Evolutionary conservation across 192 early-diverging fungal species (phyloP), one percentile per base, ranked within the genome.

Genomic region (Coemansia sp.): DNA sequence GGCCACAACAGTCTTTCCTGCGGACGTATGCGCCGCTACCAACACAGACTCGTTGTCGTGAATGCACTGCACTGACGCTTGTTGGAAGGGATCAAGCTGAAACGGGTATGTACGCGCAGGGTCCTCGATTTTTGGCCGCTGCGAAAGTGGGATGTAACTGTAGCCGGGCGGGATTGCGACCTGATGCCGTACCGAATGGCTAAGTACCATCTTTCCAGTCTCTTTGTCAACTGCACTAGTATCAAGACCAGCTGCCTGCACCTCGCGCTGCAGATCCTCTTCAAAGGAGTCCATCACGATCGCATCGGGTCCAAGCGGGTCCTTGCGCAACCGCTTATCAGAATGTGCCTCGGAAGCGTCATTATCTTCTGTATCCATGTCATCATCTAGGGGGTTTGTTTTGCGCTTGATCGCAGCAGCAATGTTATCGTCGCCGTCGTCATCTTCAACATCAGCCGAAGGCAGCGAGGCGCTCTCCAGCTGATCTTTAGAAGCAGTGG

Each of bases 1-100:
- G n/a, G 96, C 96, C 23, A 98, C 91, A 3, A 98, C 96, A 0
- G 96, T 98, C 68, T 98, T 98, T 56, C 96, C 96, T 14, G 96
- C 96, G 39, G 90, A 93, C 1, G 96, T 98, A 53, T 98, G 96
- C 0, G 96, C 96, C 43, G 90, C 86, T 1, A 98, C 94, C 37
- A 98, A 70, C n/a, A 98, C 94, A 3, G 91, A 93, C 68, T 98
- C 96, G 39, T 86, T 83, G 62, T 92, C 81, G 62, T 96, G 83
- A 50, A 98, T 98, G 48, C 88, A 92, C 67, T 84, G 79, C 21
- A 96, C 88, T 3, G 96, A 84, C 15, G 89, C 88, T 34, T 84
- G 79, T 73, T 98, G 96, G 80, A 98, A 98, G 46, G 94, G 93
- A 87, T 98, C 96, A 37, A 98, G 83, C 13, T 82, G 86, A 63